A percentile compares a stretch with the other conserved stretches of the same genome.
phyloP scores from a whole-genome alignment of 345 rosid genomes.

The Brassica napus region Da-Ae NC_063450.1:50576501-50577000 shows the following conservation, averaged over 20 bases:
- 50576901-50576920: constrained; percentile 73
- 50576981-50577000: constrained; percentile 63
- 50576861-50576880: constrained; percentile 95
- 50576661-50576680: constrained; percentile 96
- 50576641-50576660: constrained; percentile 88
- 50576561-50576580: constrained; percentile 28
- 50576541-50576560: not conserved
- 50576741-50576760: constrained; percentile 1
- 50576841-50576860: constrained; percentile 68
- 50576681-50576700: constrained; percentile 15
- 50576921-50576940: constrained; percentile 82
- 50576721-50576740: not conserved
- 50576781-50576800: not conserved
- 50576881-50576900: constrained; percentile 89
- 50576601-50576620: constrained; percentile 73
- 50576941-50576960: constrained; percentile 56
- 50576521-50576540: constrained; percentile 9
- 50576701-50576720: not conserved
- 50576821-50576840: constrained; percentile 29
- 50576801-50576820: not conserved
- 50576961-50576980: constrained; percentile 80
- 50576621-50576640: constrained; percentile 98
- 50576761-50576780: constrained; percentile 3
- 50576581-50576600: constrained; percentile 29
- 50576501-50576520: not conserved